Evolutionary conservation across 768 basidiomycete genomes (phyloP).

Genomic region (Boletus edulis): DNA sequence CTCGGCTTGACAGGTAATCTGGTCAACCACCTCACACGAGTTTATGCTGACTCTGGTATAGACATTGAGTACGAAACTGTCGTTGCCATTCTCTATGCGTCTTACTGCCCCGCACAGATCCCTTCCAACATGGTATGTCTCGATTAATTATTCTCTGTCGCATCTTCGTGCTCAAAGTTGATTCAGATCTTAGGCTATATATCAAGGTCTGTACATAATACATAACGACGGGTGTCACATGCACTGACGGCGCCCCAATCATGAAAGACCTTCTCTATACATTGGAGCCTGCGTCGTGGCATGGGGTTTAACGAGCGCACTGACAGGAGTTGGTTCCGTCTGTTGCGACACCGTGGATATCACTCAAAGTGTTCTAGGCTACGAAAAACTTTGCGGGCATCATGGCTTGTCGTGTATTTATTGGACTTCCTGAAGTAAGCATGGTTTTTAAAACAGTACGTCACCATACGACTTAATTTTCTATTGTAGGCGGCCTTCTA

Average conservation of each 20-base stretch:
- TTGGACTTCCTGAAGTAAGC: conserved; percentile 57
- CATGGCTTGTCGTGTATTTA: conserved; percentile 54
- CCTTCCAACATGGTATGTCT: conserved; percentile 62
- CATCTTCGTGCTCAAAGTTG: neutral
- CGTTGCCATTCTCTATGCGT: conserved; percentile 52
- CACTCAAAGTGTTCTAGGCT: conserved; percentile 34
- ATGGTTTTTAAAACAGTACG: neutral
- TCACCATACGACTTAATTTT: neutral
- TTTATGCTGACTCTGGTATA: conserved; percentile 15
- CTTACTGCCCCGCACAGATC: conserved; percentile 62
- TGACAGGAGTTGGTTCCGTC: conserved; percentile 51
- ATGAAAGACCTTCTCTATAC: conserved; percentile 54
- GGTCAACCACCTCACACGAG: neutral
- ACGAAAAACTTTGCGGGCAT: conserved; percentile 55
- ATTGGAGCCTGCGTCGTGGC: conserved; percentile 57
- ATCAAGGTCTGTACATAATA: conserved; percentile 37
- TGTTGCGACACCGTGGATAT: neutral
- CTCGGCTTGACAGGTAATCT: conserved; percentile 31
- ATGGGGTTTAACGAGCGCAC: conserved; percentile 62
- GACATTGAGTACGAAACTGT: conserved; percentile 53
- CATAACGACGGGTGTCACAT: neutral
- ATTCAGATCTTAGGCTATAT: conserved; percentile 56
- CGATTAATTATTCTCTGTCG: neutral
- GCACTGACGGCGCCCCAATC: neutral
- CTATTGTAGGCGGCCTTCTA: conserved; percentile 54